phyloP scores from a whole-genome alignment of 768 basidiomycete genomes.

The Mycena crocata region DNA sequence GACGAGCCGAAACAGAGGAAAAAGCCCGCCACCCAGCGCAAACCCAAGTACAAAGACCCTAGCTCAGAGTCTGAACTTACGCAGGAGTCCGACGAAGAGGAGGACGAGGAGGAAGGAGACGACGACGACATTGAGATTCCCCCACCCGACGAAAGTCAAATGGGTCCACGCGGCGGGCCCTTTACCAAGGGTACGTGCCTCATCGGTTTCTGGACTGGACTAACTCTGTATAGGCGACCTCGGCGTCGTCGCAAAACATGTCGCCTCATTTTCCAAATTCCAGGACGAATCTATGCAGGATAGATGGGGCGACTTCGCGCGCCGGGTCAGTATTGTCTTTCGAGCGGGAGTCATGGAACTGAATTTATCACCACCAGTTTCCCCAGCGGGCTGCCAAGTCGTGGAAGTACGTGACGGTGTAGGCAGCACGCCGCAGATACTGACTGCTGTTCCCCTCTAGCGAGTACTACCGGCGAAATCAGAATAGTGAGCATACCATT shows the following conservation, averaged over 20 bases:
- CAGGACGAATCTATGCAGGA: slow-evolving; percentile 52
- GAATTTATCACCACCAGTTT: slow-evolving; percentile 52
- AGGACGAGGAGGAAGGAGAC: slow-evolving; percentile 43
- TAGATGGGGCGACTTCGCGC: slow-evolving; percentile 65
- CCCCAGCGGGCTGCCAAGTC: slow-evolving; percentile 65
- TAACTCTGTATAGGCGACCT: slow-evolving; percentile 57
- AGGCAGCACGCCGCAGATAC: not conserved
- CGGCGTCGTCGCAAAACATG: slow-evolving; percentile 68
- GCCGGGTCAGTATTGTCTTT: slow-evolving; percentile 17
- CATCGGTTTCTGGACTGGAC: not conserved
- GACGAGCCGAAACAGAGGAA: slow-evolving; percentile 40
- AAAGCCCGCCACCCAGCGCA: slow-evolving; percentile 39
- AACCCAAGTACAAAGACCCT: slow-evolving; percentile 48
- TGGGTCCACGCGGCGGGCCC: slow-evolving; percentile 62
- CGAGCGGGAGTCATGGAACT: not conserved
- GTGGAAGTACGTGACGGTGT: slow-evolving; percentile 51
- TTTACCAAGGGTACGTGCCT: slow-evolving; percentile 53
- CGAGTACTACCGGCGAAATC: slow-evolving; percentile 67
- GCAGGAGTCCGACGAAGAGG: slow-evolving; percentile 42
- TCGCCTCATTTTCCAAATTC: slow-evolving; percentile 63
- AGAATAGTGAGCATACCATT: slow-evolving; percentile 53
- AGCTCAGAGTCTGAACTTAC: slow-evolving; percentile 44
- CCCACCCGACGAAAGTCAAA: slow-evolving; percentile 55
- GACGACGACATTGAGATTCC: slow-evolving; percentile 49
- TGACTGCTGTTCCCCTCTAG: slow-evolving; percentile 20